Conservation (phyloP, 2,329 filamentous ascomycete species). For the Chaetomiaceae sp. region DNA sequence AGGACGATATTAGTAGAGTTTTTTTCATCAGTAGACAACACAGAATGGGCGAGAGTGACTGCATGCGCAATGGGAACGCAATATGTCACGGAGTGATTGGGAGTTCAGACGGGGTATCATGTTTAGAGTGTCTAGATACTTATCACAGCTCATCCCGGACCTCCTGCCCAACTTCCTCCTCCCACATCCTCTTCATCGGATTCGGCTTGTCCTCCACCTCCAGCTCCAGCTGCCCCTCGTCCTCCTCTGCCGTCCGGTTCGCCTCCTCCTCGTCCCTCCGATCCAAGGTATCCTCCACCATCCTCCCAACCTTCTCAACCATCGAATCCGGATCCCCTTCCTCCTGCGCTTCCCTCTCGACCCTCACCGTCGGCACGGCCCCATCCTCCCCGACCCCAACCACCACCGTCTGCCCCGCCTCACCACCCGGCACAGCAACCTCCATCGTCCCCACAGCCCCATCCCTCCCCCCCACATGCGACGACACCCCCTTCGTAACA, state of each 20-base stretch:
- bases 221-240: too few relatives aligned
- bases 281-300: conserved; percentile 31
- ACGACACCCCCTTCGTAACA: conserved; percentile 48
- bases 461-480: conserved; percentile 14
- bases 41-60: too few relatives aligned
- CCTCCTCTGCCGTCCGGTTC: conserved; percentile 22
- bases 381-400: conserved; percentile 34
- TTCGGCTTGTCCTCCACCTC: conserved; percentile 37
- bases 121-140: too few relatives aligned
- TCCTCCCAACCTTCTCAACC: conserved; percentile 50
- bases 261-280: conserved; percentile 31
- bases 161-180: conserved; percentile 35
- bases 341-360: conserved; percentile 30
- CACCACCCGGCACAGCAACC: conserved; percentile 20
- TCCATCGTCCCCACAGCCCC: conserved; percentile 23
- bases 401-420: conserved; percentile 24
- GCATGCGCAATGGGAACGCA: too few relatives aligned
- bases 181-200: conserved; percentile 59
- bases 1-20: too few relatives aligned
- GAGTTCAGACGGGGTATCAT: too few relatives aligned
- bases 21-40: too few relatives aligned
- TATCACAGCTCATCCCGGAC: conserved; percentile 30
- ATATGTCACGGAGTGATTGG: too few relatives aligned
- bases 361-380: conserved; percentile 47
- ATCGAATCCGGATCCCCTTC: conserved; percentile 36